Base-by-base conservation (phyloP, 2,329 filamentous ascomycete genomes). In the Ceratocystis ficicola region DNA sequence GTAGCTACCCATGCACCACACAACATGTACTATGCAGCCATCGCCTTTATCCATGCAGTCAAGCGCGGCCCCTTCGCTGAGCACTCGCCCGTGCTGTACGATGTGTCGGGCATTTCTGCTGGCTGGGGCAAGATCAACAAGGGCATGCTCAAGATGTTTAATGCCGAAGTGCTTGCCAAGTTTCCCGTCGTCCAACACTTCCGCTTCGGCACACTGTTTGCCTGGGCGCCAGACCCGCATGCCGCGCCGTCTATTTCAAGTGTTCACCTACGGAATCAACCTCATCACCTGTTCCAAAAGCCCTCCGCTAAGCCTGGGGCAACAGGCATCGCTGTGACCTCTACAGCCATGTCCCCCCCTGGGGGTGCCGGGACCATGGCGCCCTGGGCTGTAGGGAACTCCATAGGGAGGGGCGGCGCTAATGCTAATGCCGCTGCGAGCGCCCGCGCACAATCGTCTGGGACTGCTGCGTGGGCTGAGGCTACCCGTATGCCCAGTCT, bases 111-210 rank as follows among this genome's bases (percentile, higher is more conserved):
- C 10, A 88, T 99, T 69, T 85, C 84, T 70, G 86, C 87, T 66
- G 89, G 94, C n/a, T 99, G 94, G 94, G 94, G 89, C 44, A 99
- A 99, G 79, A 96, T 99, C 72, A 69, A 99, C 76, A 92, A 92
- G 79, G 94, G 94, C 63, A 97, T 99, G 94, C 85, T 99, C 72
- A 99, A 97, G 76, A 99, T 99, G 94, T 99, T 93, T 77, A 91
- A 95, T 70, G 94, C 90, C 20, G 94, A 99, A 77, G 94, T 99
- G 2, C 80, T 99, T 15, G 90, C 89, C 48, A 99, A 99, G 75
- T 96, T 96, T 73, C 94, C 94, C 2, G 94, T 99, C 2, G 90
- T 99, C n/a, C 94, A 99, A 76, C 94, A 99, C 75, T 97, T 94
- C 70, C 83, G 82, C 2, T 93, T 94, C 70, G 89, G 89, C 30